Conservation (phyloP, 2,329 filamentous ascomycete species). For the Uncinocarpus reesii region DNA sequence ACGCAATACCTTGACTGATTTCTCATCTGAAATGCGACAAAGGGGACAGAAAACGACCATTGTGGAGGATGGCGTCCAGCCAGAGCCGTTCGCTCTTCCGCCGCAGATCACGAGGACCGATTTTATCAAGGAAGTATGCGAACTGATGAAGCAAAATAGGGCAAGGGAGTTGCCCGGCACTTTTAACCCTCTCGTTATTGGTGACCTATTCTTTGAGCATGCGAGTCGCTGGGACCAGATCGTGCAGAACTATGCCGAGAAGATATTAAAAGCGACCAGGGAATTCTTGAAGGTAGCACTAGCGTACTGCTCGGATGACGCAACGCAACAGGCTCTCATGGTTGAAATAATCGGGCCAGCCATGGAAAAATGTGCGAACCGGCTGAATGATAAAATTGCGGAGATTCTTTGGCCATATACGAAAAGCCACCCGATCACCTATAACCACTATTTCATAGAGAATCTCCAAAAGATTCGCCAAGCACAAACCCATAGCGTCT, state of each 20-base stretch:
- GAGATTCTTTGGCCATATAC: slow-evolving; percentile 39
- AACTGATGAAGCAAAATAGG: slow-evolving; percentile 34
- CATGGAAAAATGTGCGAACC: slow-evolving; percentile 23
- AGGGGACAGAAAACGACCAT: slow-evolving; percentile 37
- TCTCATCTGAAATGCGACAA: slow-evolving; percentile 36
- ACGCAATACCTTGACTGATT: slow-evolving; percentile 16
- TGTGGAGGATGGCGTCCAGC: slow-evolving; percentile 14
- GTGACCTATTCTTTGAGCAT: slow-evolving; percentile 52
- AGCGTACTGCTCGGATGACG: slow-evolving; percentile 29
- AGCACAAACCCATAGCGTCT: not conserved
- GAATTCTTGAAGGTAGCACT: slow-evolving; percentile 29
- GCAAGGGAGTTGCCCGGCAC: slow-evolving; percentile 49
- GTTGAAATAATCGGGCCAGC: slow-evolving; percentile 32
- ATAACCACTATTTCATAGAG: slow-evolving; percentile 31
- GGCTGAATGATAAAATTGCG: slow-evolving; percentile 32
- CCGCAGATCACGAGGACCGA: slow-evolving; percentile 17
- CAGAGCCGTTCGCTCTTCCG: not conserved
- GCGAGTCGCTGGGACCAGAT: slow-evolving; percentile 43
- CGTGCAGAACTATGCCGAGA: slow-evolving; percentile 20
- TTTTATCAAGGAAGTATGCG: slow-evolving; percentile 33
- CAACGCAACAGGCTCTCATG: slow-evolving; percentile 28
- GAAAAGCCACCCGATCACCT: slow-evolving; percentile 34
- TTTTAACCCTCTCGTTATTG: slow-evolving; percentile 49
- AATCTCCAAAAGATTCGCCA: slow-evolving; percentile 20
- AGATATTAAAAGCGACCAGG: slow-evolving; percentile 21